phyloP scores from a whole-genome alignment of 768 basidiomycete species.

The Imleria badia region DNA sequence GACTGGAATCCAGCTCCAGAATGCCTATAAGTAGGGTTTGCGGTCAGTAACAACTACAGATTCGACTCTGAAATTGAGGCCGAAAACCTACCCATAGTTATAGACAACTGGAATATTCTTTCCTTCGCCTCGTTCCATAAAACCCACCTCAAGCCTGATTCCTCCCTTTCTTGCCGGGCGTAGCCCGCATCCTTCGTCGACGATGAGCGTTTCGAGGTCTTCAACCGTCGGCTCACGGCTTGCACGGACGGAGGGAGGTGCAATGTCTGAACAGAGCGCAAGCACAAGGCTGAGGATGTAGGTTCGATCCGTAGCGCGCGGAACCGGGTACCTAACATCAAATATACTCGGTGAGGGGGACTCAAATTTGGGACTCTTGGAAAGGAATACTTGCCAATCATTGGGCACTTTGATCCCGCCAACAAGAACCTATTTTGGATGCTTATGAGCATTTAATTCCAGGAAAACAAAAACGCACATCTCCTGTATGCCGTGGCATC shows the following conservation, averaged over 20 bases:
- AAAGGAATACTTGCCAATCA: constrained; percentile 51
- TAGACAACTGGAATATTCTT: constrained; percentile 49
- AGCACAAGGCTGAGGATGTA: constrained; percentile 57
- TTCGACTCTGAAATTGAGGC: background rate
- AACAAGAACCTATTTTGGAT: constrained; percentile 43
- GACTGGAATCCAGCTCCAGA: constrained; percentile 63
- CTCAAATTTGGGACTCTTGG: background rate
- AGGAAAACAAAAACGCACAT: constrained; percentile 33
- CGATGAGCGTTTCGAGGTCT: constrained; percentile 47
- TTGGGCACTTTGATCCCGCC: constrained; percentile 58
- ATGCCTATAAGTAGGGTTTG: constrained; percentile 41
- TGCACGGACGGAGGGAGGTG: constrained; percentile 51
- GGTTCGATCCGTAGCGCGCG: constrained; percentile 60
- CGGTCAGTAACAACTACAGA: background rate
- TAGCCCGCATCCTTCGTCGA: constrained; percentile 60
- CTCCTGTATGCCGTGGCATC: constrained; percentile 38
- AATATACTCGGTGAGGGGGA: background rate
- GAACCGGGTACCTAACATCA: constrained; percentile 54
- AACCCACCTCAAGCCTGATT: constrained; percentile 54
- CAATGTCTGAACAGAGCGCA: constrained; percentile 55
- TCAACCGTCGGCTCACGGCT: constrained; percentile 46
- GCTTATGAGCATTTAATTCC: background rate
- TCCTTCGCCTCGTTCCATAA: constrained; percentile 31
- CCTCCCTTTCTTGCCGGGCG: constrained; percentile 70
- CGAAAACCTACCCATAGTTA: constrained; percentile 58